Base-by-base conservation (phyloP, 345 rosid species). In the Arabidopsis thaliana region DNA sequence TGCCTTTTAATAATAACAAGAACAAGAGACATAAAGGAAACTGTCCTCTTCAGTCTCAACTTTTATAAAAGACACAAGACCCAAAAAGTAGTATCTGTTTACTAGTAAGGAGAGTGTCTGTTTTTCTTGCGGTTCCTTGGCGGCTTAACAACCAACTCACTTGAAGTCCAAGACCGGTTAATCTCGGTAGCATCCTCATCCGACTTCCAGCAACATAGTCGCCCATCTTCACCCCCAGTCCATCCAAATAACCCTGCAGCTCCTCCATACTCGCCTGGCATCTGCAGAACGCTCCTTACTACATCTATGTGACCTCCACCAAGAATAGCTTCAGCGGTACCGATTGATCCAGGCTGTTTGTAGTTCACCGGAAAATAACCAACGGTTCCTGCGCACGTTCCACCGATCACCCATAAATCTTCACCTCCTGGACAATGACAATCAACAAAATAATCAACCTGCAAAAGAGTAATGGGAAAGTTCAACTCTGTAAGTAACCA, bases 141-240 rank as follows among this genome's bases (percentile, higher is more conserved):
- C 2, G 91, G 74, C 78, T 77, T 87, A 48, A 74, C 52, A 24
- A 80, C 93, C 74, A 91, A 75, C 7, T 85, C 62, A 23, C 83
- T 85, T 38, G 99, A 87, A 42, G 85, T 84, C 99, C 99, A 92
- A 48, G 98, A 86, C 46, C 82, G 80, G 30, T 79, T 81, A n/a
- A 50, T 51, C 59, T 76, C 87, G 0, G 80, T 38, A 48, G 92
- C 79, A 32, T 91, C 70, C 30, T 82, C 83, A 59, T 92, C 89
- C 0, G 91, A 84, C 34, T 75, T 76, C 99, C 99, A 95, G 82
- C 98, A 90, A 74, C 97, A 92, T 67, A 95, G 44, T 1, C 94
- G 87, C 36, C 99, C 98, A 74, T 95, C 99, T 81, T 95, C 99
- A 23, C 96, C 97, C 0, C 98, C 97, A 0, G 87, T 87, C 99